Evolutionary conservation across 345 rosid genomes (phyloP).

Genomic region (Cochlearia excelsa): DNA sequence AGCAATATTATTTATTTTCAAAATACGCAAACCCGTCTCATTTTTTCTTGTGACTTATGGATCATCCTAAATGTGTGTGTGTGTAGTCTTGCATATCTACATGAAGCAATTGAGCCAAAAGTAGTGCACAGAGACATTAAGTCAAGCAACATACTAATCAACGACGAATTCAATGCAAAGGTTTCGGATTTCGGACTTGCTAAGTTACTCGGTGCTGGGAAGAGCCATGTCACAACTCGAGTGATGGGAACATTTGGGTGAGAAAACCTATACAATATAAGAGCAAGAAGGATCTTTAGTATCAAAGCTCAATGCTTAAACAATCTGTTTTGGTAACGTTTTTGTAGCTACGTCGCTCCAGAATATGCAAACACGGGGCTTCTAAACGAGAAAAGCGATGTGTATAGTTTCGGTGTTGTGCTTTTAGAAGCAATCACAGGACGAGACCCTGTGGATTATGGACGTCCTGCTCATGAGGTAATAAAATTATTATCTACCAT

Average conservation of each 20-base stretch:
- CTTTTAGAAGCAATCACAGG: slow-evolving; percentile 77
- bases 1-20: slow-evolving; percentile 26
- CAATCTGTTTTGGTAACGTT: slow-evolving; percentile 18
- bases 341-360: slow-evolving; percentile 88
- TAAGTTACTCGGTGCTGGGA: slow-evolving; percentile 92
- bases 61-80: background rate
- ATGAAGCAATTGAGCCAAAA: slow-evolving; percentile 42
- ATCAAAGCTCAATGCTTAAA: slow-evolving; percentile 3
- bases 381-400: slow-evolving; percentile 61
- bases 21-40: background rate
- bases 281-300: background rate
- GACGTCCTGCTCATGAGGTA: slow-evolving; percentile 85
- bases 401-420: too few species aligned
- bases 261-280: slow-evolving; percentile 5
- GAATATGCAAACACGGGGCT: slow-evolving; percentile 97
- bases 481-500: background rate
- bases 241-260: slow-evolving; percentile 99
- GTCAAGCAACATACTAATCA: slow-evolving; percentile 87
- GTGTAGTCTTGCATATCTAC: slow-evolving; percentile 88
- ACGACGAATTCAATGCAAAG: slow-evolving; percentile 82
- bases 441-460: slow-evolving; percentile 94
- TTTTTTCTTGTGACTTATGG: background rate
- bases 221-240: slow-evolving; percentile 91
- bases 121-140: slow-evolving; percentile 94
- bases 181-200: slow-evolving; percentile 97